These are phyloP conservation scores for Trichosporon coremiiforme DNA, from an alignment of 1,284 basidiomycete genomes.

Conservation along the genomic window DNA sequence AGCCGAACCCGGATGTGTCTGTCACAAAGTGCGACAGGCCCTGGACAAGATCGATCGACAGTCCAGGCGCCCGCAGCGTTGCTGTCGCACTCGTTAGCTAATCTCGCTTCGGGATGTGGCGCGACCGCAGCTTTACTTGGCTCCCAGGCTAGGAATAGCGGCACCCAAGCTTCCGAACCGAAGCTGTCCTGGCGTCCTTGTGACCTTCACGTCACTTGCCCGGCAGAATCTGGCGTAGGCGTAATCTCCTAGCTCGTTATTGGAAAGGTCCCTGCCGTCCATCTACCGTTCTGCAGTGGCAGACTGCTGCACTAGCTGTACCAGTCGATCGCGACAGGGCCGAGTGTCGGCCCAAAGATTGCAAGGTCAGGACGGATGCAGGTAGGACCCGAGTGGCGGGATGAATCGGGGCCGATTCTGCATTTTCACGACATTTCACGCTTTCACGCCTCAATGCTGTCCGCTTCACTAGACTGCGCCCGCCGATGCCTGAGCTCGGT, in stretches of 20 bases:
- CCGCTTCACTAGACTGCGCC: neutral
- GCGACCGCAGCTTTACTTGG: neutral
- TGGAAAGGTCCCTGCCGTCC: neutral
- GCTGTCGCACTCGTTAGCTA: neutral
- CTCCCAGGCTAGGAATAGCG: neutral
- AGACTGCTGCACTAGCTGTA: neutral
- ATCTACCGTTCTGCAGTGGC: neutral
- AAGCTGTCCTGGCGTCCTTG: neutral
- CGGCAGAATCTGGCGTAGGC: neutral
- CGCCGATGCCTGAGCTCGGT: neutral
- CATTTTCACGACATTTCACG: neutral
- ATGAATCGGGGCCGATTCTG: neutral
- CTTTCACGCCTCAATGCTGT: neutral
- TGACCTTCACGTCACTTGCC: neutral
- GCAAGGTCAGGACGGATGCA: neutral
- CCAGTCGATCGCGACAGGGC: neutral
- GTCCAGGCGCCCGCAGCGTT: neutral
- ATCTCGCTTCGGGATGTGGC: neutral
- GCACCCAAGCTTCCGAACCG: neutral
- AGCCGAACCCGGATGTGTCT: neutral
- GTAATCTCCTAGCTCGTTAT: neutral
- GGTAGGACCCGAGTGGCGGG: neutral
- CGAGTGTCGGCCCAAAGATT: neutral
- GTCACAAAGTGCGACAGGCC: constrained; percentile 3
- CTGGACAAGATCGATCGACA: neutral